Evolutionary conservation across 441 rosid genomes (phyloP), one percentile per base, ranked within the genome.

Genomic region (Gossypium davidsonii): DNA sequence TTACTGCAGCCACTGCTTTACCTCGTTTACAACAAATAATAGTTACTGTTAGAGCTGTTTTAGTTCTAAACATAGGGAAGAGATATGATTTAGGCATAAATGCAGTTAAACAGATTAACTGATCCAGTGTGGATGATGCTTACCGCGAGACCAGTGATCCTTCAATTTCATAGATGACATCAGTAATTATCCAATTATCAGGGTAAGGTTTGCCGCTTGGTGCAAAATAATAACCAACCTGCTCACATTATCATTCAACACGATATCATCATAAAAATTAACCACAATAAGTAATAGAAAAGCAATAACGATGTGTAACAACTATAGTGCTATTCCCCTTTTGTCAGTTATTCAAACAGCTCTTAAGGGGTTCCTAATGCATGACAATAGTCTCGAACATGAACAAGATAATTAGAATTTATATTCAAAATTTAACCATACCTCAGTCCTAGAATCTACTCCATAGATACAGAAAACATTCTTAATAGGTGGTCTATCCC

Each of bases 121-220:
- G 20, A 64, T 63, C 62, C 42, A 37, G 31, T 56, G 20, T 59
- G 51, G 63, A 59, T 34, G 74, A 67, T 28, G 65, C 80, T 78
- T 80, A 89, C 99, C 99, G 84, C 1, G 97, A 85, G 74, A 88
- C 56, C 1, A 95, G 88, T 69, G 92, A 87, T 78, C 99, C 98
- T 86, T 95, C 98, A 66, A 83, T 71, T 84, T 95, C 98, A 68
- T 90, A 93, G 73, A 95, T 79, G 83, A 95, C 42, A 85, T 95
- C 99, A 5, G 99, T 93, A 75, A 91, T 85, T 75, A 93, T 95
- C 99, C 99, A 95, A 77, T 93, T 95, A 85, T 95, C 96, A 81
- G 99, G 99, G 79, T 95, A 95, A 78, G 98, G 97, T 85, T 95
- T 95, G 79, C 98, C 97, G 78, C 99, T 92, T 34, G 98, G 97